Evolutionary conservation across 257 asterid species (phyloP), one percentile per base, ranked within the genome.

Genomic region (Nicotiana knightiana): DNA sequence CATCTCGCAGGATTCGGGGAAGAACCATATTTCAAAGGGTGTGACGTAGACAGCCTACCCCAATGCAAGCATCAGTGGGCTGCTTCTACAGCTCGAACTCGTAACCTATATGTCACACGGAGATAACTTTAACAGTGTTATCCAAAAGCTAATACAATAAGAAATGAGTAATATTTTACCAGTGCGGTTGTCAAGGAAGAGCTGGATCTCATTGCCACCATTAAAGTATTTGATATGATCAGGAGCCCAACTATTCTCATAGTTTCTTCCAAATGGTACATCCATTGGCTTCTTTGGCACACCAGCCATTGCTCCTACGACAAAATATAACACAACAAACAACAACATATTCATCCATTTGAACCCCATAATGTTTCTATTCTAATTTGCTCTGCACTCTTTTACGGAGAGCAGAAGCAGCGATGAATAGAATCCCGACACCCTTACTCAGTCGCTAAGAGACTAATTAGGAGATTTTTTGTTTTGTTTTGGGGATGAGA

Each of bases 141-240:
- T 28, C 3, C 48, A 43, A 43, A 21, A 43, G 12, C 51, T 43
- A 43, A 43, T 43, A 43, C 3, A 43, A 12, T 43, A 43, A 43
- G 18, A 53, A 53, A 53, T 53, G 5, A 53, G 2, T 53, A 28
- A 43, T 43, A 43, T 18, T 5, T 54, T 82, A 91, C 97, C 97
- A 5, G 97, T 91, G 78, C 67, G 76, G 5, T 92, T 93, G 87
- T 93, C 97, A 59, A 93, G 95, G 84, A 67, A 43, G 79, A 93
- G 97, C 90, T 92, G 97, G 86, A 93, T 92, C 91, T 93, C 88
- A 10, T 87, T 82, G 76, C 92, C 97, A 16, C 95, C 93, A 84
- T 93, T 93, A 84, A 65, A 61, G 86, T 92, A 90, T 87, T 88
- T 93, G 81, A 93, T 89, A 70, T 93, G 97, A 77, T 93, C 97